A percentile compares a stretch with the other conserved stretches of the same genome.
phyloP scores from a whole-genome alignment of 805 yeast genomes.

The Myxozyma melibiosi region DNA sequence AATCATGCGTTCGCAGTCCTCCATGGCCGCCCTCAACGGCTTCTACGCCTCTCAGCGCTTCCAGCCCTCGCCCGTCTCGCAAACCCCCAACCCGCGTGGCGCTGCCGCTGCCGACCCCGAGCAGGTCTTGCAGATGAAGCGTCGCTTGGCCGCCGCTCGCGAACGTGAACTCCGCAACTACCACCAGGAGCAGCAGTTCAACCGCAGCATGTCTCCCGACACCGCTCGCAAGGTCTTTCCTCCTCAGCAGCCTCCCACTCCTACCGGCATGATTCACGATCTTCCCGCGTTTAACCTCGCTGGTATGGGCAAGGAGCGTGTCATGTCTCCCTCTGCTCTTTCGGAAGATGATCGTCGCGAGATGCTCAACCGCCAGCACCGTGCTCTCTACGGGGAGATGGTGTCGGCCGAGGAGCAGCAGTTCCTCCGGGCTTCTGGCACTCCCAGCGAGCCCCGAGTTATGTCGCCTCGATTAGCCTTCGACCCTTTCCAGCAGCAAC shows the following conservation, averaged over 20 bases:
- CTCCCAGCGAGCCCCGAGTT: constrained; percentile 27
- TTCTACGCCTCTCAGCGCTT: constrained; percentile 30
- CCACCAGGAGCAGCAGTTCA: constrained; percentile 36
- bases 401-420: constrained; percentile 23
- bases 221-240: constrained; percentile 24
- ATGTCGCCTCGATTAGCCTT: constrained; percentile 32
- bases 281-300: constrained; percentile 22
- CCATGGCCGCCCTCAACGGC: constrained; percentile 26
- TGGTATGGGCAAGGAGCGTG: constrained; percentile 25
- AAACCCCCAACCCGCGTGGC: constrained; percentile 4
- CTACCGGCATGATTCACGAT: constrained; percentile 24
- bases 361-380: constrained; percentile 31
- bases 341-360: constrained; percentile 35
- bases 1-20: constrained; percentile 30
- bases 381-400: constrained; percentile 30
- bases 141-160: constrained; percentile 34
- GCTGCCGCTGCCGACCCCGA: constrained; percentile 24
- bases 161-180: constrained; percentile 35
- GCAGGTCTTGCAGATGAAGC: constrained; percentile 34
- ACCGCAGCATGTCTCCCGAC: constrained; percentile 33
- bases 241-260: constrained; percentile 8
- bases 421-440: constrained; percentile 17
- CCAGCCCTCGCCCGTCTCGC: constrained; percentile 24
- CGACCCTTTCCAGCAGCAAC: constrained; percentile 32
- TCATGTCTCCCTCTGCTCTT: constrained; percentile 31